Evolutionary conservation across 129 eudicot species (phyloP).

Genomic region (Centaurea solstitialis): DNA sequence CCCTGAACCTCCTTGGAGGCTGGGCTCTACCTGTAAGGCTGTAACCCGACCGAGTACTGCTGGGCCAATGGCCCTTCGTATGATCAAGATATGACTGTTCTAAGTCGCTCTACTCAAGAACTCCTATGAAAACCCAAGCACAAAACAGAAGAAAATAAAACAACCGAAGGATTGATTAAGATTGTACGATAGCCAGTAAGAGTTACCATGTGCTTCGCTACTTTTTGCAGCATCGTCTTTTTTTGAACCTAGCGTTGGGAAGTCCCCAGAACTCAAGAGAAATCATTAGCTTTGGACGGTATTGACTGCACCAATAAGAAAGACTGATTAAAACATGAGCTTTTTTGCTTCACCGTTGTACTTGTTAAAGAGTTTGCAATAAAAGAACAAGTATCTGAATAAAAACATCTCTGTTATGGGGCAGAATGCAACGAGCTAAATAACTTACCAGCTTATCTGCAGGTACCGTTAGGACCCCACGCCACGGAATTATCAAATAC

Average conservation of each 20-base stretch:
- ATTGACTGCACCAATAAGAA: conserved; percentile 50
- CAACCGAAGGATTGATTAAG: background rate
- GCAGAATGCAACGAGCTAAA: background rate
- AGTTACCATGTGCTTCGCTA: conserved; percentile 60
- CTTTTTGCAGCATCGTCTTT: conserved; percentile 53
- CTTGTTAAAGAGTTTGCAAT: background rate
- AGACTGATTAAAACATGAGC: background rate
- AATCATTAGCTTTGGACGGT: conserved; percentile 55
- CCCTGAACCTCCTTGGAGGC: background rate
- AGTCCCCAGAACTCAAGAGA: conserved; percentile 90
- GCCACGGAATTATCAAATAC: conserved; percentile 53
- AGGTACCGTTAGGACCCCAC: conserved; percentile 63
- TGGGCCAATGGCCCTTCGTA: background rate
- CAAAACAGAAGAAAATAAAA: background rate
- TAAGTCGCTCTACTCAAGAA: background rate
- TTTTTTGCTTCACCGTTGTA: background rate
- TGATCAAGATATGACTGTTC: background rate
- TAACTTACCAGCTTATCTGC: conserved; percentile 69
- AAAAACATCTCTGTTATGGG: background rate
- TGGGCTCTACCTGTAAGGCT: background rate
- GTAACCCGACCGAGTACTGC: background rate
- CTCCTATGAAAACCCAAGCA: background rate
- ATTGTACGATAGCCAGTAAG: conserved; percentile 15
- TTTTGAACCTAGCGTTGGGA: conserved; percentile 86
- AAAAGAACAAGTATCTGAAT: background rate